Percentiles rank a stretch among this genome's conserved stretches.
Evolutionary conservation across 805 yeast species (phyloP).

Genomic region (Starmerella roubikii): DNA sequence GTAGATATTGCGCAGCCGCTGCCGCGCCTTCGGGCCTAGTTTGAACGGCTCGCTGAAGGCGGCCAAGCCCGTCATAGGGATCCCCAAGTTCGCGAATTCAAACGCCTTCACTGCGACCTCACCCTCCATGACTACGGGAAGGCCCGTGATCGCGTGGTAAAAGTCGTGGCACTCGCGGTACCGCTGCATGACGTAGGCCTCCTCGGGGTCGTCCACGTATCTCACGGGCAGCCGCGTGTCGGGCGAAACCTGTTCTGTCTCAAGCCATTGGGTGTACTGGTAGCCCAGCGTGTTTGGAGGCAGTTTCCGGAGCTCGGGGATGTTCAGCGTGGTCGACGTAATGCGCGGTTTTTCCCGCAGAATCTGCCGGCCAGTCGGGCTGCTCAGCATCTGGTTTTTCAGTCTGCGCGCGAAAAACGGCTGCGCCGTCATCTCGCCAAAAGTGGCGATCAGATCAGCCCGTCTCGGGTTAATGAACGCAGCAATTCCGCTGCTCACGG

Average conservation of each 20-base stretch:
- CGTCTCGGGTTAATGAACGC: constrained; percentile 37
- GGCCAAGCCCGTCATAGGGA: constrained; percentile 92
- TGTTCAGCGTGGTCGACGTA: constrained; percentile 54
- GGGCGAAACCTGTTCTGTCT: constrained; percentile 78
- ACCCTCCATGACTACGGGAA: constrained; percentile 90
- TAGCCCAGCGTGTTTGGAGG: constrained; percentile 66
- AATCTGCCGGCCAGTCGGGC: constrained; percentile 62
- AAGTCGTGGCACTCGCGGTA: constrained; percentile 96
- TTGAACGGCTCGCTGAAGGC: constrained; percentile 80
- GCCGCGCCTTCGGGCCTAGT: constrained; percentile 48
- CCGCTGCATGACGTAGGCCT: constrained; percentile 84
- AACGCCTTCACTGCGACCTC: constrained; percentile 86
- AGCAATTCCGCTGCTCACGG: constrained; percentile 62
- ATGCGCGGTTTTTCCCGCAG: constrained; percentile 72
- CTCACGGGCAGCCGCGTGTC: constrained; percentile 84
- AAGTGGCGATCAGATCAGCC: constrained; percentile 30
- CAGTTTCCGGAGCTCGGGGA: constrained; percentile 42
- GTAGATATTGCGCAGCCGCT: constrained; percentile 49
- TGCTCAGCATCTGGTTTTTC: constrained; percentile 60
- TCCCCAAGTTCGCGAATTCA: constrained; percentile 81
- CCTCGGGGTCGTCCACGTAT: constrained; percentile 76
- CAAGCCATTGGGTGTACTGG: constrained; percentile 70
- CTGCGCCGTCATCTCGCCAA: constrained; percentile 81
- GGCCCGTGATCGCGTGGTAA: constrained; percentile 80
- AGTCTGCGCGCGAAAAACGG: constrained; percentile 49